Percentiles rank a stretch among this genome's conserved stretches.
Conservation (phyloP, 768 basidiomycete genomes). For the Ephemerocybe angulata region DNA sequence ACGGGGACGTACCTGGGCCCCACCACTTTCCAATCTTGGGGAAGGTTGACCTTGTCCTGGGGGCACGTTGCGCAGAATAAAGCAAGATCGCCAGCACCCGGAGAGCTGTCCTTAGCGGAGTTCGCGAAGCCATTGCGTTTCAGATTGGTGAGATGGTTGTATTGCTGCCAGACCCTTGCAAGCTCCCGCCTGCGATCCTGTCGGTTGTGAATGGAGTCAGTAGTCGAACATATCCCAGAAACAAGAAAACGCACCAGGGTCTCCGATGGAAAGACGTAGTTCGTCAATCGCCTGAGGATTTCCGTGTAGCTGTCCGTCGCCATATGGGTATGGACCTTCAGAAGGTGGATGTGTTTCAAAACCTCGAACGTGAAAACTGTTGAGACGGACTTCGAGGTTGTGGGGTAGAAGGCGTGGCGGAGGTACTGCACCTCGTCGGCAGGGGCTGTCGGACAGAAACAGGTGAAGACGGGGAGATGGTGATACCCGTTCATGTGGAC, state of each 20-base stretch:
- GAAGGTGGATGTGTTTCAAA: slow-evolving; percentile 18
- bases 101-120: background rate
- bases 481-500: background rate
- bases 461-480: background rate
- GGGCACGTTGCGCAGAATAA: slow-evolving; percentile 18
- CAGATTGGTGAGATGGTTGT: background rate
- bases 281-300: background rate
- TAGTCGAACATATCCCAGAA: background rate
- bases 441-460: background rate
- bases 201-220: background rate
- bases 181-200: background rate
- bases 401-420: background rate
- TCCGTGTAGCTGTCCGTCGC: background rate
- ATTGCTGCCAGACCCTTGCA: background rate
- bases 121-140: background rate
- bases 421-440: background rate
- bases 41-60: slow-evolving; percentile 10
- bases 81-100: slow-evolving; percentile 10
- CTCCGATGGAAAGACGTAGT: background rate
- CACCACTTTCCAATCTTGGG: slow-evolving; percentile 9
- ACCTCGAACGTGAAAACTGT: slow-evolving; percentile 21
- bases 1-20: background rate
- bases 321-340: background rate
- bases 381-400: background rate
- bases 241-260: background rate